Percentiles rank a stretch among this genome's conserved stretches.
Conservation (phyloP, 768 basidiomycete genomes). For the Amanita muscaria region DNA sequence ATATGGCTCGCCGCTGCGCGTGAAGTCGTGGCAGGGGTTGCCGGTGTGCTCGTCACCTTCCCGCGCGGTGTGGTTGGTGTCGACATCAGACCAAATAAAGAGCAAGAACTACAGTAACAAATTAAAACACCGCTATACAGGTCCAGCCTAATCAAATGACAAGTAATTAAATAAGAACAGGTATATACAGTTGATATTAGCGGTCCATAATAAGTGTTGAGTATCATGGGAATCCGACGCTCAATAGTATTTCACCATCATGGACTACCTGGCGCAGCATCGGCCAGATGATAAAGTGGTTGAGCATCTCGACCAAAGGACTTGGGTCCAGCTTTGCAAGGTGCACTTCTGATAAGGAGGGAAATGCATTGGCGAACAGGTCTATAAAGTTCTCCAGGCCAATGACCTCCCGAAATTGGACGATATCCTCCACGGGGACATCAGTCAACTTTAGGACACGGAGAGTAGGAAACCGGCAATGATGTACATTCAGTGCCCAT, state of each 20-base stretch:
- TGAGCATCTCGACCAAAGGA: background rate
- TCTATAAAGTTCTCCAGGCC: slow-evolving; percentile 4
- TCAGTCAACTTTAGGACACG: background rate
- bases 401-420: slow-evolving; percentile 1
- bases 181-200: no score
- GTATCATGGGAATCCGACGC: background rate
- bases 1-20: slow-evolving; percentile 36
- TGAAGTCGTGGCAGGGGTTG: slow-evolving; percentile 49
- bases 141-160: background rate
- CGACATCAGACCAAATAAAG: slow-evolving; percentile 21
- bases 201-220: background rate
- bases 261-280: slow-evolving; percentile 2
- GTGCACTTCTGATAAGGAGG: background rate
- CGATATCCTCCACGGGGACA: background rate
- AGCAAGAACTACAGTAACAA: background rate
- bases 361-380: slow-evolving; percentile 2
- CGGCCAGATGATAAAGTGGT: background rate
- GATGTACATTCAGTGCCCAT: background rate
- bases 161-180: background rate
- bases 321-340: background rate
- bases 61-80: slow-evolving; percentile 33
- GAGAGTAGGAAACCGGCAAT: slow-evolving; percentile 3
- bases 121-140: background rate
- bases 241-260: background rate
- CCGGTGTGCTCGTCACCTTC: slow-evolving; percentile 23